phyloP scores from a whole-genome alignment of 306 rosid genomes.

The Trifolium subterraneum region DNA sequence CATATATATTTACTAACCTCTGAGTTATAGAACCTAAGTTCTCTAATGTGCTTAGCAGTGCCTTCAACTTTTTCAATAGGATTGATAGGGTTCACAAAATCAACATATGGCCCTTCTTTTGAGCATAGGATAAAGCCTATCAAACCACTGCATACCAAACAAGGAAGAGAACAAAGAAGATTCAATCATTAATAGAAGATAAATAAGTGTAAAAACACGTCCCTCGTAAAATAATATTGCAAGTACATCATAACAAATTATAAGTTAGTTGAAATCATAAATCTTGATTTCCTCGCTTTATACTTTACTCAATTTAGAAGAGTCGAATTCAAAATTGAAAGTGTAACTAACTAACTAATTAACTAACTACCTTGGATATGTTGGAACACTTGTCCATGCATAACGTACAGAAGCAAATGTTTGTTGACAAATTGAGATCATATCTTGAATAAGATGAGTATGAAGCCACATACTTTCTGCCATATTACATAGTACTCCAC shows the following conservation, averaged over 20 bases:
- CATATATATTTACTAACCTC: slow-evolving; percentile 54
- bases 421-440: slow-evolving; percentile 74
- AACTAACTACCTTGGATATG: slow-evolving; percentile 80
- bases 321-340: neutral
- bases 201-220: too few species aligned
- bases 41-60: slow-evolving; percentile 67
- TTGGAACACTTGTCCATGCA: slow-evolving; percentile 96
- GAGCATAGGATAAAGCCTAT: slow-evolving; percentile 90
- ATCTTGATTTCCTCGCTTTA: too few species aligned
- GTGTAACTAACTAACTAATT: neutral
- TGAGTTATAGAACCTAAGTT: slow-evolving; percentile 85
- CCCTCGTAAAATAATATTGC: too few species aligned
- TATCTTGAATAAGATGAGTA: slow-evolving; percentile 87
- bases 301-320: too few species aligned
- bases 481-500: slow-evolving; percentile 97
- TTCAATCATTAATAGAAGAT: neutral
- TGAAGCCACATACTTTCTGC: slow-evolving; percentile 99
- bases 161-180: slow-evolving; percentile 2
- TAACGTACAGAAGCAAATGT: slow-evolving; percentile 86
- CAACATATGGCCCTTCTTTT: slow-evolving; percentile 81
- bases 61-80: slow-evolving; percentile 86
- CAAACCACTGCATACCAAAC: slow-evolving; percentile 70
- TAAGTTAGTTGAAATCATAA: too few species aligned
- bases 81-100: slow-evolving; percentile 80
- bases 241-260: too few species aligned